Evolutionary conservation across 2,329 filamentous ascomycete species (phyloP), one percentile per base, ranked within the genome.

Genomic region (Anthostomella pinea): DNA sequence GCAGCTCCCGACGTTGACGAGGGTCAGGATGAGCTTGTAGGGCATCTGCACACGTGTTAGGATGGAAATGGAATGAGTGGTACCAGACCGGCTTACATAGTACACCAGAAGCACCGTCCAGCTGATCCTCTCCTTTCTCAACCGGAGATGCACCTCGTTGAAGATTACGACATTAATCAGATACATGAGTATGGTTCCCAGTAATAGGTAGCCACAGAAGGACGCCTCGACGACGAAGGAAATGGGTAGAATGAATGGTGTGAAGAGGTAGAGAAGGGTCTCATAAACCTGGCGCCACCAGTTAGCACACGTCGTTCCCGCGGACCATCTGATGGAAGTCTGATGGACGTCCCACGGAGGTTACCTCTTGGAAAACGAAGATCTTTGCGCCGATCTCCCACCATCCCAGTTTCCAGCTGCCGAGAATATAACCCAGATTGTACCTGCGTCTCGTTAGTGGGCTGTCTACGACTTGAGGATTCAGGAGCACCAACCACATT

Each of bases 381-480:
- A 73, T 48, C 52, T 74, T 74, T 1, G 69, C 59, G 3, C 68
- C 68, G n/a, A 73, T 42, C 43, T 73, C 70, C 59, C 64, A 70
- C 54, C 58, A 65, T 4, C 69, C 68, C 6, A 74, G 56, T 36
- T 66, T 67, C 70, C 70, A 74, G 39, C 57, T 64, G 8, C 52
- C 53, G 1, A 73, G 36, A 13, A 74, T 66, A 35, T 74, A 73
- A 4, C 52, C 46, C 45, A 70, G 52, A 44, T 73, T 67, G 46
- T 71, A 68, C n/a, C n/a, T n/a, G n/a, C n/a, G n/a, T n/a, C n/a
- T n/a, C n/a, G n/a, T n/a, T n/a, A n/a, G n/a, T n/a, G n/a, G n/a
- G n/a, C n/a, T n/a, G n/a, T n/a, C n/a, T n/a, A n/a, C n/a, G n/a
- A n/a, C n/a, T n/a, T n/a, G n/a, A n/a, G n/a, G n/a, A n/a, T n/a